phyloP scores from a whole-genome alignment of 2,329 filamentous ascomycete species.

The Scorias spongiosa region DNA sequence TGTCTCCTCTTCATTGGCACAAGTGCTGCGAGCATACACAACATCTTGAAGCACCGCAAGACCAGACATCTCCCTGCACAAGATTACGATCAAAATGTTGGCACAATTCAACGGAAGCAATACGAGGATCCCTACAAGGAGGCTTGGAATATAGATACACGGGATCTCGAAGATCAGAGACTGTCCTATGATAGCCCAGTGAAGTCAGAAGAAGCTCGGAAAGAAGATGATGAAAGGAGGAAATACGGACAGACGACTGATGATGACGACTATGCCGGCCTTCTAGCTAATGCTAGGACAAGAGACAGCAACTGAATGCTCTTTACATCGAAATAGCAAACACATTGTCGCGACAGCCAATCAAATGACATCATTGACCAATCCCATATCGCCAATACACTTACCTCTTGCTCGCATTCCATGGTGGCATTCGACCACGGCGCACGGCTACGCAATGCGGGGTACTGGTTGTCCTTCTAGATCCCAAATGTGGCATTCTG shows the following conservation, averaged over 20 bases:
- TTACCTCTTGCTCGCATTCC: no score
- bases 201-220: conserved; percentile 27
- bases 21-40: conserved; percentile 37
- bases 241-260: conserved; percentile 36
- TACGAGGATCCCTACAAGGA: conserved; percentile 29
- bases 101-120: conserved; percentile 10
- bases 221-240: conserved; percentile 23
- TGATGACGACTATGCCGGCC: conserved; percentile 20
- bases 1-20: conserved; percentile 42
- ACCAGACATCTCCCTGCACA: conserved; percentile 38
- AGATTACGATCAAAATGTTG: conserved; percentile 23
- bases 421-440: no score
- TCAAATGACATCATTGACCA: no score
- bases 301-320: no score
- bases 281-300: neutral
- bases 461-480: no score
- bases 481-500: no score
- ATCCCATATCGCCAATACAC: no score
- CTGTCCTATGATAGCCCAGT: conserved; percentile 12
- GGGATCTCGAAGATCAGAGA: conserved; percentile 14
- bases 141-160: conserved; percentile 29
- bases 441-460: no score
- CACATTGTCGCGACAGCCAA: no score
- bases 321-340: no score
- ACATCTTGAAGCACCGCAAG: conserved; percentile 40